A percentile compares a stretch with the other conserved stretches of the same genome.
These are phyloP conservation scores for Syzygium grande DNA, from an alignment of 345 rosid species.

Conservation along the genomic window DNA sequence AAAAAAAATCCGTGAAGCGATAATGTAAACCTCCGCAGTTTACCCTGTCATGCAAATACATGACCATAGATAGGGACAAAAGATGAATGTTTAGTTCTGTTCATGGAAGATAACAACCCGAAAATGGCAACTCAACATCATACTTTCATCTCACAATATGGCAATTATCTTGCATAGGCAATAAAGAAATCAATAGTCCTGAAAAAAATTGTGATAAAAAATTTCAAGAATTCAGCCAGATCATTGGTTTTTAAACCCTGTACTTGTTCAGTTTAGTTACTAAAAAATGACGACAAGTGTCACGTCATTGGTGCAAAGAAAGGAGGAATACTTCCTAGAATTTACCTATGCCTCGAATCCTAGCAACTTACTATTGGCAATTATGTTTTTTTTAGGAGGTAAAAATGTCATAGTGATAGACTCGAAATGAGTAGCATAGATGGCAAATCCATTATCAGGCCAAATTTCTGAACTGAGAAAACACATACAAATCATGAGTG, in stretches of 20 bases:
- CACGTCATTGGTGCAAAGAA: background rate
- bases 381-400: rapidly evolving
- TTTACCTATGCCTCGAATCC: rapidly evolving
- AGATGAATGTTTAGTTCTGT: rapidly evolving
- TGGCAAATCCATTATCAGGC: background rate
- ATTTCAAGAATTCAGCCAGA: background rate
- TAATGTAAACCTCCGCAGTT: background rate
- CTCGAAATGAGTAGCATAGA: background rate
- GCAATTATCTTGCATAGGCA: background rate
- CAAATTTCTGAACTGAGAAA: background rate
- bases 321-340: background rate
- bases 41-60: background rate
- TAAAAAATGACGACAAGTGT: rapidly evolving
- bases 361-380: background rate
- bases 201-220: background rate
- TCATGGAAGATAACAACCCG: background rate
- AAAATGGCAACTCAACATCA: background rate
- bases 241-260: background rate
- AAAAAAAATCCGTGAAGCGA: rapidly evolving
- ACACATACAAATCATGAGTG: constrained; percentile 64
- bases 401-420: background rate
- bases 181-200: background rate
- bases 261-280: background rate
- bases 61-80: background rate
- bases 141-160: background rate